phyloP scores from a whole-genome alignment of 495 filamentous ascomycete genomes.

The Penicillium samsonianum region DNA sequence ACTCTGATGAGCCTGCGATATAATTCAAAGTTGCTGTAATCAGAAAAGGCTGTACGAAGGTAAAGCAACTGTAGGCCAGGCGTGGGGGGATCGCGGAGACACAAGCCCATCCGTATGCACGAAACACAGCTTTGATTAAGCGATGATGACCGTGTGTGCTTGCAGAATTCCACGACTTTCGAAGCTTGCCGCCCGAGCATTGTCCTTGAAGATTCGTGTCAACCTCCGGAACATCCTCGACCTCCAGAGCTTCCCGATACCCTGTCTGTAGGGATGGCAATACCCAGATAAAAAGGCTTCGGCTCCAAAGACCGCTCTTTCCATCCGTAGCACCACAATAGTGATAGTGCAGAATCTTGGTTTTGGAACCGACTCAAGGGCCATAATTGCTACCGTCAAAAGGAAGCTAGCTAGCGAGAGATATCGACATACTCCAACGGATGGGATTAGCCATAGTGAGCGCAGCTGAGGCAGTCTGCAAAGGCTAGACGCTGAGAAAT shows the following conservation, averaged over 20 bases:
- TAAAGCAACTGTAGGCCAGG: background rate
- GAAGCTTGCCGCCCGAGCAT: background rate
- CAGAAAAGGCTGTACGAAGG: background rate
- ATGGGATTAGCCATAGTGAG: slow-evolving; percentile 23
- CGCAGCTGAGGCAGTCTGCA: slow-evolving; percentile 26
- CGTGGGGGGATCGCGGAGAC: slow-evolving; percentile 1
- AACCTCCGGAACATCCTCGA: slow-evolving; percentile 26
- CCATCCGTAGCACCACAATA: slow-evolving; percentile 20
- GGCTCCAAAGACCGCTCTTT: slow-evolving; percentile 23
- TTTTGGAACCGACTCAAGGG: slow-evolving; percentile 27
- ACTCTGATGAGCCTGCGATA: background rate
- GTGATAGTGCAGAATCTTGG: background rate
- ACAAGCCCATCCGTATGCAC: slow-evolving; percentile 2
- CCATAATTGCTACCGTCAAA: slow-evolving; percentile 10
- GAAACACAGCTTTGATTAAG: slow-evolving; percentile 2
- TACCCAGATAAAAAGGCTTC: slow-evolving; percentile 29
- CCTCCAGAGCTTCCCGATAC: slow-evolving; percentile 18
- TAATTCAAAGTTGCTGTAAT: slow-evolving; percentile 2
- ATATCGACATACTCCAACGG: slow-evolving; percentile 5
- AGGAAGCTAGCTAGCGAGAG: slow-evolving; percentile 12
- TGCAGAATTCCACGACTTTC: background rate
- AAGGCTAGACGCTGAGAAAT: slow-evolving; percentile 25
- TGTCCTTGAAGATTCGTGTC: slow-evolving; percentile 1
- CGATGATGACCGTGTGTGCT: background rate
- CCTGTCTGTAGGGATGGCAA: slow-evolving; percentile 25